Conservation (phyloP, 495 filamentous ascomycete species). For the Trichoderma virens region DNA sequence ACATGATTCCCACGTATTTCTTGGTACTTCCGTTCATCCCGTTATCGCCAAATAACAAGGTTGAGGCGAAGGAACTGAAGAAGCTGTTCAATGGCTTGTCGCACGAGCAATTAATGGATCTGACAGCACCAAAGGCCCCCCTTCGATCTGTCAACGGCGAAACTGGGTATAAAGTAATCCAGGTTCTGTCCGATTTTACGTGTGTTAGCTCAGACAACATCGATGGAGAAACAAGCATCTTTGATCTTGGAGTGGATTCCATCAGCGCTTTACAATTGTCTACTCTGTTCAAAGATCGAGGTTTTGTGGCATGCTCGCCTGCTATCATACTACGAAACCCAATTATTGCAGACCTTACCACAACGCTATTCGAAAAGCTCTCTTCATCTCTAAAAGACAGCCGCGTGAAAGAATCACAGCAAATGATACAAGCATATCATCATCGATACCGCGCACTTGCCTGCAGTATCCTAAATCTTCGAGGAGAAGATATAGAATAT, state of each 20-base stretch:
- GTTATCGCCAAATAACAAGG: conserved; percentile 67
- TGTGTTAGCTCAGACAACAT: conserved; percentile 36
- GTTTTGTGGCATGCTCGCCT: conserved; percentile 49
- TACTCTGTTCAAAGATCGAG: conserved; percentile 40
- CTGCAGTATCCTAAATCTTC: conserved; percentile 37
- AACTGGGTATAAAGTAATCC: conserved; percentile 34
- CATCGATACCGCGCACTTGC: conserved; percentile 23
- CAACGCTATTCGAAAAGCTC: conserved; percentile 11
- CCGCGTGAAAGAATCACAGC: conserved; percentile 13
- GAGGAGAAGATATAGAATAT: conserved; percentile 48
- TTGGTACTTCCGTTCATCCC: conserved; percentile 56
- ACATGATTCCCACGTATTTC: conserved; percentile 74
- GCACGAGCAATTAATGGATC: conserved; percentile 41
- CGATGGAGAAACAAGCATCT: conserved; percentile 54
- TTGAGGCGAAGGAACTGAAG: conserved; percentile 54
- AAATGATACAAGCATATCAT: conserved; percentile 23
- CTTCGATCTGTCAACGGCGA: neutral
- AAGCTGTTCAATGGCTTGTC: conserved; percentile 50
- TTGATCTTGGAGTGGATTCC: conserved; percentile 76
- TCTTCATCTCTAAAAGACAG: neutral
- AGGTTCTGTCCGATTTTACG: conserved; percentile 44
- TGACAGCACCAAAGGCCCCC: neutral
- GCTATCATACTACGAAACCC: conserved; percentile 61
- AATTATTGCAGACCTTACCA: conserved; percentile 19
- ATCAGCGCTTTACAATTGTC: conserved; percentile 65